A percentile compares a stretch with the other conserved stretches of the same genome.
phyloP scores from a whole-genome alignment of 2,329 filamentous ascomycete species.

The Bipolaris bicolor region DNA sequence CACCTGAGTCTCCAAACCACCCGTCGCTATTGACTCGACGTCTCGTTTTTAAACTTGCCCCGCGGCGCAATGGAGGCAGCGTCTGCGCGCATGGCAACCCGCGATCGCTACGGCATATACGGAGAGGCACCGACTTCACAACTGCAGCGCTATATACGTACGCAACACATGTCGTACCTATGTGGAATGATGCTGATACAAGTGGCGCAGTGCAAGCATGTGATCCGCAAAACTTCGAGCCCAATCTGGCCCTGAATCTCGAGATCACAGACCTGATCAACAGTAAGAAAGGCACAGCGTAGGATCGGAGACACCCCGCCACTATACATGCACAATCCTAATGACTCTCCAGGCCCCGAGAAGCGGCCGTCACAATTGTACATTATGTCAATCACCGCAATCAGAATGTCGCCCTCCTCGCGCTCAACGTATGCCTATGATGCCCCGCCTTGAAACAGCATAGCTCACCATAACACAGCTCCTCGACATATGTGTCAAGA shows the following conservation, averaged over 20 bases:
- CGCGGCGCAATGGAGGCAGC: conserved; percentile 77
- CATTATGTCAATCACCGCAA: conserved; percentile 97
- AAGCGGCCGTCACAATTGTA: conserved; percentile 92
- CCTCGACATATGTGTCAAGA: conserved; percentile 99
- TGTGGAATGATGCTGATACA: conserved; percentile 16
- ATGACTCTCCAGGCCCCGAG: conserved; percentile 68
- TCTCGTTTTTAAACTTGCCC: background rate
- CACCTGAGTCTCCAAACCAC: background rate
- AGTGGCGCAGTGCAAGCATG: conserved; percentile 76
- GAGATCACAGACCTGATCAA: conserved; percentile 98
- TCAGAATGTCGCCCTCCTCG: conserved; percentile 89
- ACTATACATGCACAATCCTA: conserved; percentile 19
- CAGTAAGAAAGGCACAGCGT: conserved; percentile 91
- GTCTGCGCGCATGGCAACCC: conserved; percentile 90
- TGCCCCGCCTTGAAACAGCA: conserved; percentile 15
- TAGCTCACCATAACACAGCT: conserved; percentile 59
- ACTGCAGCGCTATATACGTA: conserved; percentile 89
- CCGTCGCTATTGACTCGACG: background rate
- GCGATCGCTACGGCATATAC: conserved; percentile 89
- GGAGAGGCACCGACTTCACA: conserved; percentile 80
- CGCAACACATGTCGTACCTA: conserved; percentile 24
- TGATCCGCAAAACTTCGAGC: conserved; percentile 96
- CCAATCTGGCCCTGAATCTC: conserved; percentile 93
- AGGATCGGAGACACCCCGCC: conserved; percentile 38
- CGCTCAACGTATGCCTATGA: conserved; percentile 66